Base-by-base conservation (phyloP, 2,329 filamentous ascomycete genomes). In the Diaporthe citrichinensis region DNA sequence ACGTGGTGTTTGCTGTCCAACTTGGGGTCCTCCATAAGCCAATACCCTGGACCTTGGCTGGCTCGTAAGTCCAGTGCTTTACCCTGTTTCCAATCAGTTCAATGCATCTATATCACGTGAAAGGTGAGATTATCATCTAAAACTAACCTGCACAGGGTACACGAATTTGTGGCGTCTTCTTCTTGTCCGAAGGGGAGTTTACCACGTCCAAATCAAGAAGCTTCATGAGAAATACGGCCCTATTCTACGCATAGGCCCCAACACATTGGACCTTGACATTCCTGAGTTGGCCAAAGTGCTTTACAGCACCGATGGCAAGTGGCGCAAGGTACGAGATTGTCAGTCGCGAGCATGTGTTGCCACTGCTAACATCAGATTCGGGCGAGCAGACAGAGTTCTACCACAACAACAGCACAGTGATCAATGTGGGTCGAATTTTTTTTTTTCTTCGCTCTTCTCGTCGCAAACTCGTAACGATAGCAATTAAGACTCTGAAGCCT, bases 41-140 rank as follows among this genome's bases (percentile, higher is more conserved):
- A 15, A 44, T 49, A 65, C 5, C 61, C 61, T n/a, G 25, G 61
- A 34, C 25, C 39, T n/a, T 65, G 61, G 41, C 41, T 65, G 17
- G 61, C 61, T 49, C 61, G 61, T 65, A 49, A 31, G 41, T 65
- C 23, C 20, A 8, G n/a, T 34, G 17, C 3, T 65, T 49, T 20
- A 12, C 5, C 9, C 8, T n/a, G 28, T 15, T n/a, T 14, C 17
- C 1, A 2, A 34, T 17, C 0, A 0, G 10, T 20, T 12, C 20
- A 5, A 7, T 34, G 61, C 9, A 12, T 4, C 23, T 3, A n/a
- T 2, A 2, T 2, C 2, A 9, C 4, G 17, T 1, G 12, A 4
- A 41, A 6, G n/a, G 10, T 7, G 9, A 34, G 7, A 14, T 14
- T 20, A 2, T 49, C 2, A 10, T 39, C 20, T 58, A 5, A 0